These are phyloP conservation scores for Calocera viscosa DNA, from an alignment of 768 basidiomycete genomes.

Conservation along the genomic window DNA sequence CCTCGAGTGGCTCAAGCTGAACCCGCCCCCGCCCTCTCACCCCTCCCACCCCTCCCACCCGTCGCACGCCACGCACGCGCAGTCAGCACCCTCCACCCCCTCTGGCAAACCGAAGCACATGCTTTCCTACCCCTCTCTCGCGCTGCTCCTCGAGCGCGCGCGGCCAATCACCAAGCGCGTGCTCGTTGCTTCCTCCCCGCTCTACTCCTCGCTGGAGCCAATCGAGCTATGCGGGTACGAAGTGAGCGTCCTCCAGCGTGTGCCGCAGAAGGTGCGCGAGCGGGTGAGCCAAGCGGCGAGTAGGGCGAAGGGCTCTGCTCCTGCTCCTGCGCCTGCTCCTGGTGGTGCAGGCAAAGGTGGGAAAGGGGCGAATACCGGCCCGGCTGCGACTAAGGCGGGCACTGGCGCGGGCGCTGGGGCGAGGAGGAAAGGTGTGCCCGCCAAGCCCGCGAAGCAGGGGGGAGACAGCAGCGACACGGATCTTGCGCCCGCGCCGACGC, in stretches of 20 bases:
- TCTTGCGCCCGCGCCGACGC: neutral
- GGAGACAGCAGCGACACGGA: neutral
- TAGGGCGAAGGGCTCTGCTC: neutral
- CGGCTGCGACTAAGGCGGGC: conserved; percentile 18
- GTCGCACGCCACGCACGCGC: neutral
- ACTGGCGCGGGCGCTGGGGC: conserved; percentile 5
- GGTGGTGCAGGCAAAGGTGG: neutral
- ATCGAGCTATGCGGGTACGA: conserved; percentile 65
- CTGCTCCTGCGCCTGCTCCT: no score
- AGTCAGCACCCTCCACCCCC: conserved; percentile 18
- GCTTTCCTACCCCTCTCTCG: conserved; percentile 65
- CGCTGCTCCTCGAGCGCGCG: conserved; percentile 70
- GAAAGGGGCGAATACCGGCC: conserved; percentile 19
- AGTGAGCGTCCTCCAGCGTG: conserved; percentile 54
- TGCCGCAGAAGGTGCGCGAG: conserved; percentile 40
- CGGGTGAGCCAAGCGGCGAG: neutral
- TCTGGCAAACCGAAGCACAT: conserved; percentile 25
- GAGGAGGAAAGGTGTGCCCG: neutral
- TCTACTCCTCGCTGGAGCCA: conserved; percentile 69
- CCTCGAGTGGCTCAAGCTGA: conserved; percentile 52
- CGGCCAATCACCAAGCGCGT: conserved; percentile 61
- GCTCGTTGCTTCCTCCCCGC: conserved; percentile 66
- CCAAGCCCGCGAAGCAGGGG: neutral
- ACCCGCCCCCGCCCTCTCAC: conserved; percentile 23
- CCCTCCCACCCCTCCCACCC: neutral